Evolutionary conservation across 148 eudicot species (phyloP), one percentile per base, ranked within the genome.

Genomic region (Camellia sinensis): DNA sequence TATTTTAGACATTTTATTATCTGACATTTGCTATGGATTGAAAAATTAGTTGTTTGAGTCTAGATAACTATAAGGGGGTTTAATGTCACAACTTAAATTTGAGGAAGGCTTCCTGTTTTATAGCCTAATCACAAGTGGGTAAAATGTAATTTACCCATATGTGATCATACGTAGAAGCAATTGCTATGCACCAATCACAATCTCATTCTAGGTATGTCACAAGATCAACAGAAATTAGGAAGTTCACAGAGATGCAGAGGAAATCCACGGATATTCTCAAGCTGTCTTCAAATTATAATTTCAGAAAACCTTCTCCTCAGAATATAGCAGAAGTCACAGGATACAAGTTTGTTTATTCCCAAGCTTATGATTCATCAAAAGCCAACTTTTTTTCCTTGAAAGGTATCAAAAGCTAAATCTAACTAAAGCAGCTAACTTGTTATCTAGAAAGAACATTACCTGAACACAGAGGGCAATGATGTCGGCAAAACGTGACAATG

Each of bases 401-500:
- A 15, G 37, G 41, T 29, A 11, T 59, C 46, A 62, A 76, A 76
- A 48, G 61, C 6, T 66, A 50, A 15, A 11, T 18, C 62, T 64
- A 21, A 12, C 52, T 11, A 66, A 48, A 77, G 60, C 45, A 43
- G 18, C 22, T n/a, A 37, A 22, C 77, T n/a, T 19, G n/a, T 29
- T 13, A 57, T 53, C 43, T 29, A 73, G 56, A 19, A 57, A 57
- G 48, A 76, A 70, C 74, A 22, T 79, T 89, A 95, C 98, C 98
- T 95, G 98, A 86, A 96, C 97, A 82, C 98, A 96, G 29, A 93
- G 89, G 70, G 98, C 98, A 80, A 96, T 90, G 84, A 93, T 86
- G 82, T 93, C 98, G 52, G 99, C 99, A 85, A 96, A 93, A 14
- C 99, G 99, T 68, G 98, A 93, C 82, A 96, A 78, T 63, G 99